These are phyloP conservation scores for Rhizopogon vulgaris DNA, from an alignment of 768 basidiomycete genomes.

Conservation along the genomic window DNA sequence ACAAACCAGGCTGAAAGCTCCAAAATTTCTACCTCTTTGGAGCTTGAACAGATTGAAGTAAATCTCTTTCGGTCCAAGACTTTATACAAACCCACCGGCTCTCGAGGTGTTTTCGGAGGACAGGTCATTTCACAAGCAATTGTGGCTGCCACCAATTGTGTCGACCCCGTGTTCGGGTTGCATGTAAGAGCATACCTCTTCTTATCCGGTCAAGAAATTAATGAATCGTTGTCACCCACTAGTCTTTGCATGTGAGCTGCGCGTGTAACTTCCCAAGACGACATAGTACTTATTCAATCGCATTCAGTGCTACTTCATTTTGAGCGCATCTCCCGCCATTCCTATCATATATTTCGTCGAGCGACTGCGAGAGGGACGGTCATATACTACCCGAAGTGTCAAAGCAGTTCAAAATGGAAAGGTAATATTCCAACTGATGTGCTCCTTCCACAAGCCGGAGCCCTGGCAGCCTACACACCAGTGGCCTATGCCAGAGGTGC, in stretches of 20 bases:
- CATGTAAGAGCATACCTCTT: constrained; percentile 52
- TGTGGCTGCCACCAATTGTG: constrained; percentile 73
- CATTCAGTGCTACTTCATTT: constrained; percentile 73
- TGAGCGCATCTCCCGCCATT: constrained; percentile 63
- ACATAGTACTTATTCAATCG: constrained; percentile 5
- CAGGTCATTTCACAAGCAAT: constrained; percentile 88
- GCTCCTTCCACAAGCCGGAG: constrained; percentile 80
- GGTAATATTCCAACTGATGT: constrained; percentile 58
- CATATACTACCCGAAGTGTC: constrained; percentile 63
- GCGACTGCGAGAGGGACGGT: constrained; percentile 64
- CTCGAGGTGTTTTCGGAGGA: constrained; percentile 81
- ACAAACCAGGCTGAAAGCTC: constrained; percentile 54
- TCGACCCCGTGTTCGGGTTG: constrained; percentile 55
- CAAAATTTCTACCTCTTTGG: constrained; percentile 66
- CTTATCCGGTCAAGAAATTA: background rate
- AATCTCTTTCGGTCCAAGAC: constrained; percentile 77
- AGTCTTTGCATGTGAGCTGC: constrained; percentile 67
- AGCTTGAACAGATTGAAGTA: constrained; percentile 72
- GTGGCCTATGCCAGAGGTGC: constrained; percentile 59
- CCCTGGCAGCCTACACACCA: constrained; percentile 66
- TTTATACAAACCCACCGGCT: constrained; percentile 52
- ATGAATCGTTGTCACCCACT: background rate
- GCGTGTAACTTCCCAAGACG: background rate
- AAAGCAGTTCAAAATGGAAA: constrained; percentile 53
- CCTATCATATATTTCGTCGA: constrained; percentile 80